Evolutionary conservation across 805 yeast species (phyloP).

Genomic region (Starmera quercuum): DNA sequence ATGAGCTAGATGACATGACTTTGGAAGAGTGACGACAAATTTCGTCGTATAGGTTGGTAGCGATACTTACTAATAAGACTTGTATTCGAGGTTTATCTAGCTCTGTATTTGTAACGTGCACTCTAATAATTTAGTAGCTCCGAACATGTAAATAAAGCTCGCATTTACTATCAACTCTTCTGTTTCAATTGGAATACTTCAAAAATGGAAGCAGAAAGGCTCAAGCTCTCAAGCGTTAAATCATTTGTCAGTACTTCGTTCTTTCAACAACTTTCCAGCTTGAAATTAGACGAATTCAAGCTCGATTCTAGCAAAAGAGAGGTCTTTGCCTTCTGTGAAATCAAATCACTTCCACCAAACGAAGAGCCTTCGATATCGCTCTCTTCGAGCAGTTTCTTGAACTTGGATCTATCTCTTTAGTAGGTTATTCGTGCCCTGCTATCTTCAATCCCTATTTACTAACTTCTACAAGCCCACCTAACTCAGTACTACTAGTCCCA

Average conservation of each 20-base stretch:
- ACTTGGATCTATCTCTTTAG: slow-evolving; percentile 7
- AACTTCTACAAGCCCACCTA: slow-evolving; percentile 7
- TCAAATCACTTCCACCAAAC: slow-evolving; percentile 20
- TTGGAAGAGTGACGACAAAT: too few species aligned
- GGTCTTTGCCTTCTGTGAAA: slow-evolving; percentile 21
- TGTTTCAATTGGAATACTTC: too few species aligned
- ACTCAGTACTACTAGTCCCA: slow-evolving; percentile 16
- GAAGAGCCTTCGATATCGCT: slow-evolving; percentile 22
- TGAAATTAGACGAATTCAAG: slow-evolving; percentile 68
- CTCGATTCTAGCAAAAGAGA: slow-evolving; percentile 29
- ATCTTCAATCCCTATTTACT: not conserved
- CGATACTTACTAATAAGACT: too few species aligned
- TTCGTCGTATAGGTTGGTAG: too few species aligned
- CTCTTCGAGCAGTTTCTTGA: slow-evolving; percentile 22
- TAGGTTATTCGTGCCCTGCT: not conserved
- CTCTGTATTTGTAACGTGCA: too few species aligned
- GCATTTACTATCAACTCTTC: too few species aligned
- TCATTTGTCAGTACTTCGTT: slow-evolving; percentile 85
- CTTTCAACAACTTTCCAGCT: slow-evolving; percentile 64
- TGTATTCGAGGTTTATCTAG: too few species aligned
- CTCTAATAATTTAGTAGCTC: too few species aligned
- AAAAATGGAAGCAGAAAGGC: not conserved
- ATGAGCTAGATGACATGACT: slow-evolving; percentile 91
- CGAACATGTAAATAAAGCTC: too few species aligned
- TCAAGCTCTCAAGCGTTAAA: slow-evolving; percentile 31